These are phyloP conservation scores for Nectriaceae sp. DNA, from an alignment of 2,329 filamentous ascomycete genomes.

Conservation along the genomic window DNA sequence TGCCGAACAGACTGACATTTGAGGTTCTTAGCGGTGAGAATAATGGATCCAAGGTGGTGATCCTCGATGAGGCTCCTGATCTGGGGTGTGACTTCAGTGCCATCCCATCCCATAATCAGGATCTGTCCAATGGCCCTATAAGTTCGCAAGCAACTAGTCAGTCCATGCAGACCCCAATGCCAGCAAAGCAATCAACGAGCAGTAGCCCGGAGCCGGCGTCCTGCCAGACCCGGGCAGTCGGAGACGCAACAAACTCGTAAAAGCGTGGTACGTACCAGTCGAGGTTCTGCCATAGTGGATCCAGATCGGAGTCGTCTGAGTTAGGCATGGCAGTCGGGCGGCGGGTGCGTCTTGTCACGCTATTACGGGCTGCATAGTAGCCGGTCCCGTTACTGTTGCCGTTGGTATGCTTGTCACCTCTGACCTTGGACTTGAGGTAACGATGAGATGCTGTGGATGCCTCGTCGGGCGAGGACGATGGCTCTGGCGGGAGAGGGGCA, in stretches of 20 bases:
- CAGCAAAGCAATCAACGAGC: too few species aligned
- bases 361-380: constrained; percentile 21
- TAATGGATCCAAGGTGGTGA: constrained; percentile 85
- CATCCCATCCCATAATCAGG: constrained; percentile 85
- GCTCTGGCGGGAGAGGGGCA: constrained; percentile 25
- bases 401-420: constrained; percentile 12
- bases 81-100: constrained; percentile 79
- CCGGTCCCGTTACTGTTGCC: constrained; percentile 9
- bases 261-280: constrained; percentile 67
- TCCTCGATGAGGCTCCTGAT: constrained; percentile 79
- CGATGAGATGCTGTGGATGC: constrained; percentile 29
- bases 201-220: neutral
- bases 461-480: constrained; percentile 20
- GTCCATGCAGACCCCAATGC: too few species aligned
- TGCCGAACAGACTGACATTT: constrained; percentile 73
- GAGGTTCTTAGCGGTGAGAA: constrained; percentile 81
- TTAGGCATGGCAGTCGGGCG: constrained; percentile 38
- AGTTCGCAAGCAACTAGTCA: constrained; percentile 30
- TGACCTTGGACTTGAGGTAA: constrained; percentile 31
- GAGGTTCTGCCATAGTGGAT: constrained; percentile 73
- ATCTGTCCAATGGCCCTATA: constrained; percentile 71
- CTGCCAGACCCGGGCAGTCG: too few species aligned
- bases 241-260: too few species aligned
- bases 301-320: constrained; percentile 39
- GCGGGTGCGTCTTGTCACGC: constrained; percentile 26